Base-by-base conservation (phyloP, 2,329 filamentous ascomycete genomes). In the Curvularia sp. region DNA sequence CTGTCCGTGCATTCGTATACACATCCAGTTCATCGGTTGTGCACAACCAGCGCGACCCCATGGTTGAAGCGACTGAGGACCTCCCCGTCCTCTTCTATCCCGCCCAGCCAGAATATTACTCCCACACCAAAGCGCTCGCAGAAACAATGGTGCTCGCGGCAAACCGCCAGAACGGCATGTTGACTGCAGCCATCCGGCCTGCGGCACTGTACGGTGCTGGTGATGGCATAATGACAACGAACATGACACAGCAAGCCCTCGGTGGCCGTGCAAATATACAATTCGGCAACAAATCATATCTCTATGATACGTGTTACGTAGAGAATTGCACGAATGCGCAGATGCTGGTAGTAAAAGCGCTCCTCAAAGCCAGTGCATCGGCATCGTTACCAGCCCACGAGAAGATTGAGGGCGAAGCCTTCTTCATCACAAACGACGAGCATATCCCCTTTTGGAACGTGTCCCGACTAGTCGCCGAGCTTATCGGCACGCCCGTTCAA, bases 1-100 rank as follows among this genome's bases (percentile, higher is more conserved):
- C 42, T 30, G 34, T 49, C 8, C 25, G 43, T 21, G 52, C 52
- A 19, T 80, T 83, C 57, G 75, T 82, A 21, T 80, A 80, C 62
- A 81, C 80, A 18, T 61, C 57, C 13, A 53, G 50, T 15, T 60
- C 63, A 3, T 60, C 57, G 2, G 13, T 55, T 30, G 42, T 46
- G 15, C 42, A 46, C 42, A 21, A 46, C n/a, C 42, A 46, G 42
- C 42, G 27, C 25, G 23, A 30, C 7, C 42, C 42, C 3, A 28
- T 46, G 42, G 10, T 46, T 0, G 42, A 46, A 46, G 42, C 42
- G n/a, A 46, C 42, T 3, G 42, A 46, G n/a, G 27, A 18, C n/a
- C 25, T 30, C 15, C 42, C 42, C 4, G 42, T 46, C 3, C 42
- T 46, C n/a, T 46, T 46, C 25, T 30, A 27, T 19, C 42, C 42